A percentile compares a stretch with the other conserved stretches of the same genome.
Conservation (phyloP, 331 rosid species). For the Quercus lobata region DNA sequence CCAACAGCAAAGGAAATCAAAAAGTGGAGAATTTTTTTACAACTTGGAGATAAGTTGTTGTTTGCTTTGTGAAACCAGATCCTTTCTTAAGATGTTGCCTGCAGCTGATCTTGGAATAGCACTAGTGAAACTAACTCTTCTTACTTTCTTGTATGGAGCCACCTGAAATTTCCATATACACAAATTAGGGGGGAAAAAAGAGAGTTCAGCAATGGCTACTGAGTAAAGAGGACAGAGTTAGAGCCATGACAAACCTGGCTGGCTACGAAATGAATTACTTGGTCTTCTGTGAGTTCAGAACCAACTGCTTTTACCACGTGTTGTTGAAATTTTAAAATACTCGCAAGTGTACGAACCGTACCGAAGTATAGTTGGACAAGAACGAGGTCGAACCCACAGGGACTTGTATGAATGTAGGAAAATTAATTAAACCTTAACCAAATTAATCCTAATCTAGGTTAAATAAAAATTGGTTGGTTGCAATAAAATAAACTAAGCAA, state of each 20-base stretch:
- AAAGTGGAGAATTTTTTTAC: constrained; percentile 18
- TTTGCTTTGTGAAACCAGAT: constrained; percentile 59
- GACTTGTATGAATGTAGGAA: too few species aligned
- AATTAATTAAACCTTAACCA: too few species aligned
- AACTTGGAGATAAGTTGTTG: constrained; percentile 46
- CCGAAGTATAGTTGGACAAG: too few species aligned
- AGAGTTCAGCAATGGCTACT: background rate
- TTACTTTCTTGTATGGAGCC: constrained; percentile 84
- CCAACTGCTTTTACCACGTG: constrained; percentile 59
- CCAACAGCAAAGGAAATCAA: background rate
- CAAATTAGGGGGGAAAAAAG: background rate
- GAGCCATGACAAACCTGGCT: constrained; percentile 41
- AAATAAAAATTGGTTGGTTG: too few species aligned
- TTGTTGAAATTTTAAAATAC: too few species aligned
- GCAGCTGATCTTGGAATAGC: constrained; percentile 81
- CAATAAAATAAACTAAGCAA: too few species aligned
- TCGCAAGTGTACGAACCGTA: too few species aligned
- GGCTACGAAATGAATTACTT: constrained; percentile 83
- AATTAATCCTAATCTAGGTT: too few species aligned
- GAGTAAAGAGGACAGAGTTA: background rate
- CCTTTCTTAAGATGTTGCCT: constrained; percentile 90
- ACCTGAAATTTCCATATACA: constrained; percentile 47
- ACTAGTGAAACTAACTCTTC: constrained; percentile 59
- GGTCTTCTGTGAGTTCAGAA: constrained; percentile 54
- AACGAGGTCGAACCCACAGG: too few species aligned